These are phyloP conservation scores for Penicillium alfredii DNA, from an alignment of 495 filamentous ascomycete genomes.

Conservation along the genomic window DNA sequence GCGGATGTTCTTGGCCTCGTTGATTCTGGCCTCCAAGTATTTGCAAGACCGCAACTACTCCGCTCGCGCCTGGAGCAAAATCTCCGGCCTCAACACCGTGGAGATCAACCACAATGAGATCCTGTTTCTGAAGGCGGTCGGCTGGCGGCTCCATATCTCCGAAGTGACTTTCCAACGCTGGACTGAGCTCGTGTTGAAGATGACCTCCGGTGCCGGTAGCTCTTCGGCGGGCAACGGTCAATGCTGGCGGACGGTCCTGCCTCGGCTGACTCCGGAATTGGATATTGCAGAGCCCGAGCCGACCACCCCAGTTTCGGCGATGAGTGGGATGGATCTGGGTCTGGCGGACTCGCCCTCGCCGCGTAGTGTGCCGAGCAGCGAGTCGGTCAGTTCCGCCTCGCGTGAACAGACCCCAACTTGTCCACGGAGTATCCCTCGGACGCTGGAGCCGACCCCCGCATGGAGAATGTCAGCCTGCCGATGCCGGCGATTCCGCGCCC, in stretches of 20 bases:
- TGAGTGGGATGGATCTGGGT: constrained; percentile 27
- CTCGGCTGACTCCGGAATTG: constrained; percentile 67
- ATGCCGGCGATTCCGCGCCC: constrained; percentile 52
- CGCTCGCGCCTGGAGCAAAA: constrained; percentile 95
- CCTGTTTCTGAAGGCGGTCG: constrained; percentile 80
- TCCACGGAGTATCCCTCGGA: constrained; percentile 42
- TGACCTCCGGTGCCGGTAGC: constrained; percentile 56
- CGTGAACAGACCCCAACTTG: constrained; percentile 44
- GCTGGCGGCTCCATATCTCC: constrained; percentile 91
- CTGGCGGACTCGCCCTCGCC: constrained; percentile 33
- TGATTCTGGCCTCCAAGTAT: constrained; percentile 95
- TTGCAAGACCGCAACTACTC: constrained; percentile 97
- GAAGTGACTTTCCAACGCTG: constrained; percentile 84
- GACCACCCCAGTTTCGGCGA: constrained; percentile 24
- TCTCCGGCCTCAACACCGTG: constrained; percentile 79
- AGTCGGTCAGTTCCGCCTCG: constrained; percentile 14
- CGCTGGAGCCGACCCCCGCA: constrained; percentile 52
- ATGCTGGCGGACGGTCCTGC: constrained; percentile 71
- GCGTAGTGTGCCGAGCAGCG: constrained; percentile 22
- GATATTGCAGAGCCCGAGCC: constrained; percentile 32
- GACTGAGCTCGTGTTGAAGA: constrained; percentile 82
- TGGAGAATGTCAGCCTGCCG: constrained; percentile 29
- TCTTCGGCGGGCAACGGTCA: constrained; percentile 30
- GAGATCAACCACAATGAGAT: constrained; percentile 98
- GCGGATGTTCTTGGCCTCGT: constrained; percentile 90